Evolutionary conservation across 78 protist genomes (phyloP).

Genomic region (Dictyostelium capitatum): DNA sequence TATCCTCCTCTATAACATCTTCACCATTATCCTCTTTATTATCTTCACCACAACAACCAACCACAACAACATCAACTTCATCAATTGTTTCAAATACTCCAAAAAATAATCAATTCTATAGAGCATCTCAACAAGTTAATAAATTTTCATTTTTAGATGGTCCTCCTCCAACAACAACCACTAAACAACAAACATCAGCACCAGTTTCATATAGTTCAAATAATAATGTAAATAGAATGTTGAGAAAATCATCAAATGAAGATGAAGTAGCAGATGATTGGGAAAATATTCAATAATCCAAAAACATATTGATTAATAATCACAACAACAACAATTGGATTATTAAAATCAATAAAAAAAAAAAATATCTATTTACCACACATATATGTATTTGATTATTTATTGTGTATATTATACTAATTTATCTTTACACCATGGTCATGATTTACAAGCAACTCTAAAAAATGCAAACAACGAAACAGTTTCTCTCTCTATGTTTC

Average conservation of each 20-base stretch:
- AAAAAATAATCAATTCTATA: conserved; percentile 15
- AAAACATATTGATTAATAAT: too few species aligned
- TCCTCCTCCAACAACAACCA: too few species aligned
- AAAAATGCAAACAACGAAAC: too few species aligned
- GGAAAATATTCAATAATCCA: conserved; percentile 10
- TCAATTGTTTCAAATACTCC: not conserved
- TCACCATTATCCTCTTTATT: not conserved
- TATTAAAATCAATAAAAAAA: too few species aligned
- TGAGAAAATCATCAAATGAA: conserved; percentile 33
- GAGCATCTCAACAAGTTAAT: conserved; percentile 33
- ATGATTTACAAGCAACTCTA: too few species aligned
- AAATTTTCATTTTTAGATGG: conserved; percentile 31
- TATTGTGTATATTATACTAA: too few species aligned
- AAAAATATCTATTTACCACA: too few species aligned
- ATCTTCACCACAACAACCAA: not conserved
- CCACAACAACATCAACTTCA: not conserved
- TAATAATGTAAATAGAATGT: not conserved
- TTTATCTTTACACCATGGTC: too few species aligned
- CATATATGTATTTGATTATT: too few species aligned
- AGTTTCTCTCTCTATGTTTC: too few species aligned
- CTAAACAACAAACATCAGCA: not conserved
- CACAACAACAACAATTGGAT: too few species aligned
- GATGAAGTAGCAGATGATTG: conserved; percentile 1
- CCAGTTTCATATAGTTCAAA: not conserved
- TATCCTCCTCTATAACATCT: not conserved